Conservation (phyloP, 192 early-diverging fungal species). For the Coemansia sp. region DNA sequence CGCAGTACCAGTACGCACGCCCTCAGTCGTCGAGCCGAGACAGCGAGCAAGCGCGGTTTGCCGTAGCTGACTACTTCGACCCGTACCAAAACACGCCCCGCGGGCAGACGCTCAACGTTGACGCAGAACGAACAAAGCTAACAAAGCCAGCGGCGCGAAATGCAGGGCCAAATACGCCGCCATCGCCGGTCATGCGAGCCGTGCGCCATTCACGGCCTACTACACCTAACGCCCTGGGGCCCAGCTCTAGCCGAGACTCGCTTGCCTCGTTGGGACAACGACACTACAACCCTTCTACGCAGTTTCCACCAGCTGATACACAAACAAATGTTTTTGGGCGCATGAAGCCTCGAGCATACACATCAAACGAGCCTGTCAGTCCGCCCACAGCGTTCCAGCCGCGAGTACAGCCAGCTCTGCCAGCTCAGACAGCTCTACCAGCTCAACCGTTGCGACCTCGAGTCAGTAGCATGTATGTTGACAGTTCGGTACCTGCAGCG, state of each 20-base stretch:
- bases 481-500: not conserved
- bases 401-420: not conserved
- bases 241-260: slow-evolving; percentile 28
- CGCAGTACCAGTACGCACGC: slow-evolving; percentile 39
- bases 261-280: slow-evolving; percentile 4
- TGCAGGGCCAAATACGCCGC: slow-evolving; percentile 14
- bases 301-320: slow-evolving; percentile 1
- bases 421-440: not conserved
- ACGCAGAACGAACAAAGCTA: slow-evolving; percentile 1
- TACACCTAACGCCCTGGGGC: slow-evolving; percentile 21
- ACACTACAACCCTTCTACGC: slow-evolving; percentile 1
- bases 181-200: slow-evolving; percentile 51
- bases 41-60: slow-evolving; percentile 13
- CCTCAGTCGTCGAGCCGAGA: slow-evolving; percentile 21
- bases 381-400: slow-evolving; percentile 1
- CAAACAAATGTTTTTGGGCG: slow-evolving; percentile 4
- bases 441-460: slow-evolving; percentile 17
- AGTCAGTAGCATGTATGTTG: slow-evolving; percentile 35
- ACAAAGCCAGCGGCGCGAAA: slow-evolving; percentile 10
- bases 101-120: slow-evolving; percentile 37
- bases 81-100: slow-evolving; percentile 30
- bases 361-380: not conserved
- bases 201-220: slow-evolving; percentile 45
- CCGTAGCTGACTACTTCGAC: slow-evolving; percentile 50
- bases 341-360: slow-evolving; percentile 37